Evolutionary conservation across 1,284 basidiomycete species (phyloP).

Genomic region (Sanguinoderma infundibulare): DNA sequence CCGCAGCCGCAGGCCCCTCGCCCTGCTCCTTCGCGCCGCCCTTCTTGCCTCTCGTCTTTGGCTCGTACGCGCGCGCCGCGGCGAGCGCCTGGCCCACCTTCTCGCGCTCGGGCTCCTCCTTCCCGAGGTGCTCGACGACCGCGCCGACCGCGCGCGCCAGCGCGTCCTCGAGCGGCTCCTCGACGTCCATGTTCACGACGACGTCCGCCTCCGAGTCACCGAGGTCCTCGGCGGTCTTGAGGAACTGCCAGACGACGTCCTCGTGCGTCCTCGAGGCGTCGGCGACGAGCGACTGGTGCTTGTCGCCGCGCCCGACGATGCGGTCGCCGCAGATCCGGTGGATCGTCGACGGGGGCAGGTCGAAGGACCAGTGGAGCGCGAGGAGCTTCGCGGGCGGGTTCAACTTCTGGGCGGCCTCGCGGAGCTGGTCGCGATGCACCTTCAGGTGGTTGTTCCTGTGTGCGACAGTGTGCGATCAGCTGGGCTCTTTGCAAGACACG

Average conservation of each 20-base stretch:
- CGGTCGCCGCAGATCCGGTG: constrained; percentile 82
- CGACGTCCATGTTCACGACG: constrained; percentile 68
- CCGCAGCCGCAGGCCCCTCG: no score
- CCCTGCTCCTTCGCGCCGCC: constrained; percentile 33
- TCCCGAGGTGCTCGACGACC: constrained; percentile 51
- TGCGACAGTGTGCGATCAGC: background rate
- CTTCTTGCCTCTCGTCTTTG: constrained; percentile 36
- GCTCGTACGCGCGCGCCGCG: constrained; percentile 55
- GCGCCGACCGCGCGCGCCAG: constrained; percentile 66
- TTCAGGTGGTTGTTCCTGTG: constrained; percentile 86
- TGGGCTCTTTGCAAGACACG: background rate
- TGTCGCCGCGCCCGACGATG: constrained; percentile 74
- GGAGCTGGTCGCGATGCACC: constrained; percentile 76
- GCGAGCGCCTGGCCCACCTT: constrained; percentile 65
- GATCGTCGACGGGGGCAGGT: constrained; percentile 55
- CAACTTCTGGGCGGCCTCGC: constrained; percentile 51
- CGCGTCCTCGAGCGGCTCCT: constrained; percentile 57
- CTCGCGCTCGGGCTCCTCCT: constrained; percentile 59
- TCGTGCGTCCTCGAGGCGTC: constrained; percentile 72
- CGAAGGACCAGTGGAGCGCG: constrained; percentile 79
- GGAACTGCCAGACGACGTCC: constrained; percentile 81
- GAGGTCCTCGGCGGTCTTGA: constrained; percentile 71
- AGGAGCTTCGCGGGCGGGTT: constrained; percentile 69
- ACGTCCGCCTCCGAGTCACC: constrained; percentile 65
- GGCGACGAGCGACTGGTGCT: constrained; percentile 82